phyloP scores from a whole-genome alignment of 768 basidiomycete species.

The Boletus tylopilopsis region DNA sequence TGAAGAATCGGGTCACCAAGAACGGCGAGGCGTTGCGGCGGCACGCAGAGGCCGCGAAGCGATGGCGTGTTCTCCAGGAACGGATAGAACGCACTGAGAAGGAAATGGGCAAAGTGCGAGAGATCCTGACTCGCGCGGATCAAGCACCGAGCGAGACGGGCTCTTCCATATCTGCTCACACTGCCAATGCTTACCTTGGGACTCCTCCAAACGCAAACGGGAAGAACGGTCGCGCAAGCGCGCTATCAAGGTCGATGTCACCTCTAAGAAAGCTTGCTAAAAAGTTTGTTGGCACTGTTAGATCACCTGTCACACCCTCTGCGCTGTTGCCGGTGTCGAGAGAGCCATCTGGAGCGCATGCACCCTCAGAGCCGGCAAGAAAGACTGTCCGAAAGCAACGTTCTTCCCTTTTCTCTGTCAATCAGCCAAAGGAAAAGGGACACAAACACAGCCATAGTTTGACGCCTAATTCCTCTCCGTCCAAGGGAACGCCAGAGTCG shows the following conservation, averaged over 20 bases:
- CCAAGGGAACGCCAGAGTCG: constrained; percentile 34
- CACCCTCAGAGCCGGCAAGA: constrained; percentile 52
- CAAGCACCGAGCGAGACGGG: constrained; percentile 62
- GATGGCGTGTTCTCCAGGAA: constrained; percentile 79
- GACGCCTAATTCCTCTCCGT: constrained; percentile 66
- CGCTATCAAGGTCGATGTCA: constrained; percentile 73
- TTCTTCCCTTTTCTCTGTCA: constrained; percentile 60
- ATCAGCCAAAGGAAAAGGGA: constrained; percentile 50
- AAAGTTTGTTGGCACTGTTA: constrained; percentile 52
- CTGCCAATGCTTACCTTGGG: constrained; percentile 57
- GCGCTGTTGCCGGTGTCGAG: constrained; percentile 45
- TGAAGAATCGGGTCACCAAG: constrained; percentile 90
- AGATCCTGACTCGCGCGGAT: constrained; percentile 46
- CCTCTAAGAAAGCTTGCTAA: constrained; percentile 77
- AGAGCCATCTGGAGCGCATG: constrained; percentile 35
- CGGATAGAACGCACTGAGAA: constrained; percentile 76
- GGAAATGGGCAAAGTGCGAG: constrained; percentile 75
- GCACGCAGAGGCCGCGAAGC: constrained; percentile 83
- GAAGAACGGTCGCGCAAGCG: constrained; percentile 36
- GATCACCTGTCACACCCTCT: constrained; percentile 37
- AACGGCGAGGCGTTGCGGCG: constrained; percentile 92
- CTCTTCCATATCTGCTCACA: constrained; percentile 61
- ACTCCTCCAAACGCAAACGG: constrained; percentile 55
- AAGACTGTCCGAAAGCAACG: constrained; percentile 49
- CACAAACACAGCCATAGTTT: constrained; percentile 72